phyloP scores from a whole-genome alignment of 2,329 filamentous ascomycete genomes.

The Alternaria conjuncta region DNA sequence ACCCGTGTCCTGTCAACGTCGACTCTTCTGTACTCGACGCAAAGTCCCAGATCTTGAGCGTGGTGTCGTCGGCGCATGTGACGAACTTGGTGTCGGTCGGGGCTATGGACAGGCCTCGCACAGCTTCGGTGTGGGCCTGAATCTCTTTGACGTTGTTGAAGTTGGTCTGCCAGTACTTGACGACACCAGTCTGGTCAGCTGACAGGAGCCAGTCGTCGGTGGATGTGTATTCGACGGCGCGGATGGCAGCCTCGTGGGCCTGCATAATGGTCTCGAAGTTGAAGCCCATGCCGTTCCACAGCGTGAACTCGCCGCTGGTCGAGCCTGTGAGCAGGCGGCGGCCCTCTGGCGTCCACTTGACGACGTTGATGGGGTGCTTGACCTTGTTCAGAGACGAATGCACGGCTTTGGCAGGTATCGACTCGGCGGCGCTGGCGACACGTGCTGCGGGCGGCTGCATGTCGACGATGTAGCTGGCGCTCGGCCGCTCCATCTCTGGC shows the following conservation, averaged over 20 bases:
- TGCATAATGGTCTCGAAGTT: slow-evolving; percentile 99
- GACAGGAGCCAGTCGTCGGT: slow-evolving; percentile 97
- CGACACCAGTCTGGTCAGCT: slow-evolving; percentile 89
- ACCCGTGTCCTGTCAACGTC: slow-evolving; percentile 88
- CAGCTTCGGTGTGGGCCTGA: slow-evolving; percentile 85
- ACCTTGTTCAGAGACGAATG: slow-evolving; percentile 99
- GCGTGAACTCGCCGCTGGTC: slow-evolving; percentile 94
- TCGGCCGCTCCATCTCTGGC: slow-evolving; percentile 83
- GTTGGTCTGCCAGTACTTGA: slow-evolving; percentile 99
- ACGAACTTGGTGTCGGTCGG: slow-evolving; percentile 96
- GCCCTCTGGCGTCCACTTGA: slow-evolving; percentile 96
- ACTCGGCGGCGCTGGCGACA: slow-evolving; percentile 76
- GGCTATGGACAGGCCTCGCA: slow-evolving; percentile 90
- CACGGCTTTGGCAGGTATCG: slow-evolving; percentile 91
- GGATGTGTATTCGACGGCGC: slow-evolving; percentile 86
- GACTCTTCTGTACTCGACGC: slow-evolving; percentile 83
- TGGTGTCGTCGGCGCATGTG: slow-evolving; percentile 92
- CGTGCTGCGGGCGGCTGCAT: slow-evolving; percentile 86
- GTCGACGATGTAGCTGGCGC: slow-evolving; percentile 87
- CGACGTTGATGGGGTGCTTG: slow-evolving; percentile 95
- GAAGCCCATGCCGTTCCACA: slow-evolving; percentile 99
- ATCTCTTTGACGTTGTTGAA: slow-evolving; percentile 99
- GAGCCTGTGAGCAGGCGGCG: slow-evolving; percentile 89
- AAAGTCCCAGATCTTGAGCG: slow-evolving; percentile 96
- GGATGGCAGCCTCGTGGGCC: slow-evolving; percentile 87